phyloP scores from a whole-genome alignment of 2,329 filamentous ascomycete species.

The Sporothrix variecibatus region DNA sequence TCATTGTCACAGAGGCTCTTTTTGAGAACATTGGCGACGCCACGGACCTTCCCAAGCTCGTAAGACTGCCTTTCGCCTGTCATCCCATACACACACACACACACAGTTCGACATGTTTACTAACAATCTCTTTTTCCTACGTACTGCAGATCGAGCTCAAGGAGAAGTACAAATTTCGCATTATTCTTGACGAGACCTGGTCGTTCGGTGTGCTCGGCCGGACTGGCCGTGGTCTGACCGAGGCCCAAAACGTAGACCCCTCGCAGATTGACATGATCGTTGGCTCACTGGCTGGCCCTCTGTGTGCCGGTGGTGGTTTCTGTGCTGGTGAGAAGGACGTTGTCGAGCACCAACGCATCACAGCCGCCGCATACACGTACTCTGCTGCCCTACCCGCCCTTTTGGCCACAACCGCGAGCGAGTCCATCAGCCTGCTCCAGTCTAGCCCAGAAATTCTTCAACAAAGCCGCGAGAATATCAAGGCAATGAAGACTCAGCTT shows the following conservation, averaged over 20 bases:
- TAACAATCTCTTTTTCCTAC: not conserved
- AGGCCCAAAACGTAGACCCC: slow-evolving; percentile 94
- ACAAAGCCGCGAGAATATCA: slow-evolving; percentile 82
- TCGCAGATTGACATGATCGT: slow-evolving; percentile 96
- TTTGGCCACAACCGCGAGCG: slow-evolving; percentile 91
- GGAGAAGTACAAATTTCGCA: slow-evolving; percentile 94
- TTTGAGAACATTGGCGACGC: slow-evolving; percentile 90
- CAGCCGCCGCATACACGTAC: slow-evolving; percentile 89
- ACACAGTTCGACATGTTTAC: not conserved
- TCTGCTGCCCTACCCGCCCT: slow-evolving; percentile 93
- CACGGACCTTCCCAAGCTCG: slow-evolving; percentile 80
- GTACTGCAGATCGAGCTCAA: slow-evolving; percentile 76
- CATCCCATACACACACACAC: not conserved
- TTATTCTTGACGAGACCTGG: slow-evolving; percentile 97
- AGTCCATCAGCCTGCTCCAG: slow-evolving; percentile 83
- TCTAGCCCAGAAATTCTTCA: slow-evolving; percentile 79
- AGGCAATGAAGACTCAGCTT: slow-evolving; percentile 79
- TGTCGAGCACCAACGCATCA: slow-evolving; percentile 93
- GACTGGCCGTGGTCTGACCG: slow-evolving; percentile 88
- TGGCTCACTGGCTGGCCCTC: slow-evolving; percentile 83
- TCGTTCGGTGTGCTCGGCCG: slow-evolving; percentile 93
- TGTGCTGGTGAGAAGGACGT: slow-evolving; percentile 90
- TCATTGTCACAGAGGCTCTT: slow-evolving; percentile 93
- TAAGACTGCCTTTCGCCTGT: slow-evolving; percentile 44
- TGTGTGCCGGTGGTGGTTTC: slow-evolving; percentile 93